Evolutionary conservation across 2,329 filamentous ascomycete species (phyloP), one percentile per base, ranked within the genome.

Genomic region (Epichloe bromicola): DNA sequence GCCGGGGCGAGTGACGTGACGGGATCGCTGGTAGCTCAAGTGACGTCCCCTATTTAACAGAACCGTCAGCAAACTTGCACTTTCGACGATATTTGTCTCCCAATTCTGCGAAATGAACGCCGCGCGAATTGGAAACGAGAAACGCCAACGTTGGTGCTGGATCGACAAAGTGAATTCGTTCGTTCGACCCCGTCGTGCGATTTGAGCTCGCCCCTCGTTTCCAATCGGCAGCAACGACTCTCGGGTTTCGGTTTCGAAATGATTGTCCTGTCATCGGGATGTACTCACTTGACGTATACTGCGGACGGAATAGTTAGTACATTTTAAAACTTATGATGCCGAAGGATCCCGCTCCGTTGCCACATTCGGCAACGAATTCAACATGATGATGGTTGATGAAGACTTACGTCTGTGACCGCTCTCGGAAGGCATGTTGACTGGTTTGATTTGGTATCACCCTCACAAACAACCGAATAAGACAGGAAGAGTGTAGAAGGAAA

Each of bases 1-100:
- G 76, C 85, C 84, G 65, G 91, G 85, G 80, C 86, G 89, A 70
- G 84, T 89, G 76, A 80, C 85, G 76, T 88, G 86, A 80, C 94
- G 91, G 72, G 85, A 86, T 75, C 91, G 87, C 82, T 95, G 85
- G 82, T 95, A 96, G 78, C 86, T 91, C 77, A 97, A 79, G 84
- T 97, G 91, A 76, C 89, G 90, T 80, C 89, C 91, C 88, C 88
- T 94, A 60, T 54, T 5, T 19, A 15, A 17, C 36, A 37, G 34
- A 33, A 46, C 36, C 42, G 42, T 50, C 49, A 50, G 49, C 42
- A 6, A 46, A 12, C n/a, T 50, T 50, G 36, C 20, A 12, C n/a
- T 26, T 36, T 38, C 6, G 2, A 44, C 14, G 23, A n/a, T n/a
- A 11, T 3, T 5, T 7, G 11, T 42, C 11, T 5, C 19, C 12